Evolutionary conservation across 129 eudicot species (phyloP), one percentile per base, ranked within the genome.

Genomic region (Oenanthe sinensis): DNA sequence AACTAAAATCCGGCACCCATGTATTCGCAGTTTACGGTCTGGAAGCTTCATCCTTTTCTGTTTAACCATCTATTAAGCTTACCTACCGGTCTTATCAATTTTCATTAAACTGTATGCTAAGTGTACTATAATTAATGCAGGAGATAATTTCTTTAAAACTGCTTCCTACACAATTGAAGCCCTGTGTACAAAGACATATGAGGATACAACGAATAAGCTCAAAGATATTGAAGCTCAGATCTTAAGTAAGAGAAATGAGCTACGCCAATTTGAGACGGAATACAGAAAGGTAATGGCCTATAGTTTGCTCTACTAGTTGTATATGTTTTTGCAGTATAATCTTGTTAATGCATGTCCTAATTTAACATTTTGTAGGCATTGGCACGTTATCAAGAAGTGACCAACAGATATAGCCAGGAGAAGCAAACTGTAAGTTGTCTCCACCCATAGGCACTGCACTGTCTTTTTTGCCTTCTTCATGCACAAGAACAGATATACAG

Each of bases 91-190:
- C 2, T 55, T 8, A 8, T 22, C 5, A 5, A 58, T 58, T n/a
- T 52, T n/a, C 30, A n/a, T 77, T n/a, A n/a, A 20, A 58, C 33
- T 22, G 1, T 5, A 58, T 63, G 20, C 9, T 9, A 58, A 39
- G 6, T 47, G 55, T 16, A n/a, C 42, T 39, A 24, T 78, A 14
- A 44, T 79, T 78, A 72, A 11, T 85, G 76, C 90, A 95, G 99
- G 99, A 72, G 99, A 95, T 81, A 95, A 95, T 79, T 95, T 95
- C 83, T 95, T 95, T 79, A 95, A 95, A 84, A 88, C 99, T 44
- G 99, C 99, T 54, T 81, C 86, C 6, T 95, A 92, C 82, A 85
- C 89, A 15, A 95, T 92, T 44, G 99, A 95, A 86, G 97, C 99
- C 71, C 82, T 92, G 78, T 95, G 99, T 86, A 97, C 91, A 46